Percentiles rank a stretch among this genome's conserved stretches.
Conservation (phyloP, 2,329 filamentous ascomycete genomes). For the Cytospora schulzeri region DNA sequence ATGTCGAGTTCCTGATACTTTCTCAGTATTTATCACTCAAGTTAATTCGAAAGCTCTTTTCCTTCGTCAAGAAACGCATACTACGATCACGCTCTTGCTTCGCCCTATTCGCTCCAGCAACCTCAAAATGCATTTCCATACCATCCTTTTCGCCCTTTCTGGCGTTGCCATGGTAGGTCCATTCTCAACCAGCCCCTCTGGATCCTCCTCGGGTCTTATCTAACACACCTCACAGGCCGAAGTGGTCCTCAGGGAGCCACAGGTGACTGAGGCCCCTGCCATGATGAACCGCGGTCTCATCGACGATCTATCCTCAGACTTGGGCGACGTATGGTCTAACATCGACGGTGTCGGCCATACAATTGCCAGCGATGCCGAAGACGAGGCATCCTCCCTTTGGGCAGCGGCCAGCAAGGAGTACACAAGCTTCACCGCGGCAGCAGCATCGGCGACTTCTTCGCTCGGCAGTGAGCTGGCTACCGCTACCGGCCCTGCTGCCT, state of each 20-base stretch:
- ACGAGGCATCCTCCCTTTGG: background rate
- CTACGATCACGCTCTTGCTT: background rate
- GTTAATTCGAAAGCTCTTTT: background rate
- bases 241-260: background rate
- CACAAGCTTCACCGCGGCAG: background rate
- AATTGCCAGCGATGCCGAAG: background rate
- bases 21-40: background rate
- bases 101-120: background rate
- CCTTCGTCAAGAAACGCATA: background rate
- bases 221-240: background rate
- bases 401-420: background rate
- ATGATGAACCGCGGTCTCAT: background rate
- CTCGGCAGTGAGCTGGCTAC: no score
- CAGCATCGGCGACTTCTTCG: background rate
- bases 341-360: background rate
- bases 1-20: no score
- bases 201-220: background rate
- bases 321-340: background rate
- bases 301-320: background rate
- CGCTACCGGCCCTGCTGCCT: no score
- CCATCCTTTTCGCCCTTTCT: background rate
- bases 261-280: background rate
- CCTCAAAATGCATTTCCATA: background rate
- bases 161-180: background rate
- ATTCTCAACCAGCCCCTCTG: background rate